Evolutionary conservation across 2,329 filamentous ascomycete genomes (phyloP), one percentile per base, ranked within the genome.

Genomic region (Fusarium nygamai): DNA sequence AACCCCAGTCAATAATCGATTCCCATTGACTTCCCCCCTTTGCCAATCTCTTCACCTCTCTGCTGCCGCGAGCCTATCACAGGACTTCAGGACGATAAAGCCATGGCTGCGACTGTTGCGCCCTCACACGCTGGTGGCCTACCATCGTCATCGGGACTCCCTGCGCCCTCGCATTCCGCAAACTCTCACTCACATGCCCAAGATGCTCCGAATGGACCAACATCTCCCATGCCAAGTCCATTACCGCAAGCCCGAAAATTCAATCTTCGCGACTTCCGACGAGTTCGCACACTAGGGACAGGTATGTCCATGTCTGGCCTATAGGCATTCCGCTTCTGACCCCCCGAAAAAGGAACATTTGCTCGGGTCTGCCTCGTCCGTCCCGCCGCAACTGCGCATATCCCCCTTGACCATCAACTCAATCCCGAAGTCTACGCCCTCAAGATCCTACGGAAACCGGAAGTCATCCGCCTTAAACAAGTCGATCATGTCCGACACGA

Each of bases 401-500:
- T 75, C 24, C 78, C 81, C n/a, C 77, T 82, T 57, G 81, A 82
- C 41, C 78, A 78, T 46, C 78, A 82, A 44, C 75, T 78, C 43
- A 74, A 85, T 61, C 82, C 84, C 62, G 79, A 81, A 81, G 92
- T 95, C n/a, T 95, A 92, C 82, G 93, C 93, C 51, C 87, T 96
- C 78, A 96, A 96, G 87, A 94, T 95, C 64, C 83, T 96, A 74
- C 90, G 93, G 72, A 92, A 92, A 80, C 87, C 89, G 62, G 88
- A 92, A 78, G 92, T 96, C 50, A 92, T 96, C 81, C 92, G 92
- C 73, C 88, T 96, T 66, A 96, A 96, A 86, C 94, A 96, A 80
- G 92, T 96, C 76, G 93, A 96, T 83, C 94, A 96, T 82, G 93
- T 96, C 62, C 92, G 93, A 70, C 93, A 95, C 83, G 94, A 96